Evolutionary conservation across 305 asterid genomes (phyloP).

Genomic region (Fraxinus sp.): DNA sequence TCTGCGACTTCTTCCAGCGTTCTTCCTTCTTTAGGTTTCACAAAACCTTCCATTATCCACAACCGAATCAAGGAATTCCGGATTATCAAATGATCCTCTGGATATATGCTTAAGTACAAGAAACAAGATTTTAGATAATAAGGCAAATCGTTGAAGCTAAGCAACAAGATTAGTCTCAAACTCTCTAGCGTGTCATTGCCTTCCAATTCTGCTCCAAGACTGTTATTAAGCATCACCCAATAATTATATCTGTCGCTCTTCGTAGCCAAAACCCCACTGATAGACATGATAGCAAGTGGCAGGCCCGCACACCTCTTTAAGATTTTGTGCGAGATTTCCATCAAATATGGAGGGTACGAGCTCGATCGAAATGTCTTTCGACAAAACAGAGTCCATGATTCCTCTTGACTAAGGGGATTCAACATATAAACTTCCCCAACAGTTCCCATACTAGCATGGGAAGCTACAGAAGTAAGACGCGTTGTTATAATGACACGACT

Average conservation of each 20-base stretch:
- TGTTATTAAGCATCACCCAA: conserved; percentile 22
- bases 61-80: conserved; percentile 9
- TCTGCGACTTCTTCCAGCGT: conserved; percentile 34
- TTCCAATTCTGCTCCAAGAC: conserved; percentile 18
- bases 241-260: conserved; percentile 19
- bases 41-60: conserved; percentile 40
- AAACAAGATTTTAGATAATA: conserved; percentile 30
- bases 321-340: conserved; percentile 16
- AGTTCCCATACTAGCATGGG: background rate
- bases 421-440: background rate
- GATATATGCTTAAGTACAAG: conserved; percentile 33
- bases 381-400: conserved; percentile 28
- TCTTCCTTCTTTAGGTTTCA: conserved; percentile 13
- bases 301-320: conserved; percentile 28
- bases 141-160: conserved; percentile 34
- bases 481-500: conserved; percentile 37
- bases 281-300: conserved; percentile 36
- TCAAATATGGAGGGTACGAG: conserved; percentile 26
- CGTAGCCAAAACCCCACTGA: conserved; percentile 33
- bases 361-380: conserved; percentile 21
- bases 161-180: conserved; percentile 14
- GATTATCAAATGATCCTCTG: conserved; percentile 21
- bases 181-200: conserved; percentile 11
- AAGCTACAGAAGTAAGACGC: conserved; percentile 9
- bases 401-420: conserved; percentile 17